Evolutionary conservation across 805 yeast genomes (phyloP).

Genomic region (Candida vaughaniae): DNA sequence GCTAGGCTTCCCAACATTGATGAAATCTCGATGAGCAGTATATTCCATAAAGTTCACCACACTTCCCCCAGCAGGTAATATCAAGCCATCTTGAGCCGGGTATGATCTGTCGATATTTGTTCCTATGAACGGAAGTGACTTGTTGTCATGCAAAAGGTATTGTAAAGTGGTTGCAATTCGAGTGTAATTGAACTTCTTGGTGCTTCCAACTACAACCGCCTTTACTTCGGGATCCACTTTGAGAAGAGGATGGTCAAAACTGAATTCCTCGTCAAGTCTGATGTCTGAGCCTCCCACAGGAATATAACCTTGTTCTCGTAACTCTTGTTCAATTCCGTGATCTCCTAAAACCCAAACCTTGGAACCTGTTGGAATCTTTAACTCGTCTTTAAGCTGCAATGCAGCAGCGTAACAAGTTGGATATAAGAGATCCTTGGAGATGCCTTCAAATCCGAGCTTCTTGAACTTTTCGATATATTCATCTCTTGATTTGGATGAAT

Average conservation of each 20-base stretch:
- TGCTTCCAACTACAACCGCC: slow-evolving; percentile 42
- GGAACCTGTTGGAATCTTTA: slow-evolving; percentile 26
- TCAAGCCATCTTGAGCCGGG: slow-evolving; percentile 38
- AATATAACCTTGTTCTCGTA: slow-evolving; percentile 29
- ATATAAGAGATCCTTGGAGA: slow-evolving; percentile 27
- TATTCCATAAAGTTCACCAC: slow-evolving; percentile 38
- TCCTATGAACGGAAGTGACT: slow-evolving; percentile 37
- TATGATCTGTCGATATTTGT: slow-evolving; percentile 41
- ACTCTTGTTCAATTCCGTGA: slow-evolving; percentile 35
- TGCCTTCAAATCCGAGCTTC: slow-evolving; percentile 27
- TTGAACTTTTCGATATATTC: slow-evolving; percentile 31
- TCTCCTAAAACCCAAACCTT: slow-evolving; percentile 44
- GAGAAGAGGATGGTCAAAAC: slow-evolving; percentile 24
- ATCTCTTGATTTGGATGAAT: slow-evolving; percentile 35
- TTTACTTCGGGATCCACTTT: slow-evolving; percentile 36
- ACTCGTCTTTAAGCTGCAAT: slow-evolving; percentile 20
- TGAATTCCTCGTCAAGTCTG: slow-evolving; percentile 24
- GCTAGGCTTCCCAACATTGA: slow-evolving; percentile 42
- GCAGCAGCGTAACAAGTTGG: slow-evolving; percentile 42
- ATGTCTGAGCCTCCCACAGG: slow-evolving; percentile 37
- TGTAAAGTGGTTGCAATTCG: slow-evolving; percentile 37
- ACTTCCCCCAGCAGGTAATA: slow-evolving; percentile 42
- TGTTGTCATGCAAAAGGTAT: slow-evolving; percentile 31
- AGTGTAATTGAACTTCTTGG: slow-evolving; percentile 37
- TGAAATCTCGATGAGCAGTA: slow-evolving; percentile 31